phyloP scores from a whole-genome alignment of 768 basidiomycete species.

The Naganishia friedmannii region DNA sequence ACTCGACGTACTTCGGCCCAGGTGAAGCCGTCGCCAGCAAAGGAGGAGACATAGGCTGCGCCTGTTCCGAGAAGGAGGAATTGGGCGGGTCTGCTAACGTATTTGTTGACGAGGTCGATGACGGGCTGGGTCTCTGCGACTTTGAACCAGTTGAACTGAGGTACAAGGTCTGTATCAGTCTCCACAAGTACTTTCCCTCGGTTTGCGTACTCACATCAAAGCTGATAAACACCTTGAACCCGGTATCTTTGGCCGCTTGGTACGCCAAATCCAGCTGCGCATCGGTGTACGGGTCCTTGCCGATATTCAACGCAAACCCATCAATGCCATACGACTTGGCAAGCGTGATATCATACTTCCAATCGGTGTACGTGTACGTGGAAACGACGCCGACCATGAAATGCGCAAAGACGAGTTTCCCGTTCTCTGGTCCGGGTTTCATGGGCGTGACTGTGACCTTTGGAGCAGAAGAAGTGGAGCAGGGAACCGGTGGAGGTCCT shows the following conservation, averaged over 20 bases:
- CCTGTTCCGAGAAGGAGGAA: slow-evolving; percentile 42
- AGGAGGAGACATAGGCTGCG: slow-evolving; percentile 47
- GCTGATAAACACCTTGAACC: slow-evolving; percentile 50
- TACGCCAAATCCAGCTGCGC: slow-evolving; percentile 48
- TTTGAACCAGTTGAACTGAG: slow-evolving; percentile 49
- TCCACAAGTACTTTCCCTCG: background rate
- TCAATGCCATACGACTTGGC: slow-evolving; percentile 46
- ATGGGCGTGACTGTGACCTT: background rate
- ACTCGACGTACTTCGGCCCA: slow-evolving; percentile 36
- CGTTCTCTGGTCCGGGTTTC: slow-evolving; percentile 8
- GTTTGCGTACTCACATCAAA: slow-evolving; percentile 41
- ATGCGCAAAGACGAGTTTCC: slow-evolving; percentile 44
- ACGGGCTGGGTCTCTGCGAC: slow-evolving; percentile 35
- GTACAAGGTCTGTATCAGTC: background rate
- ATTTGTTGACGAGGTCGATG: slow-evolving; percentile 37
- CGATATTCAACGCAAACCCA: slow-evolving; percentile 50
- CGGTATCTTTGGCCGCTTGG: slow-evolving; percentile 37
- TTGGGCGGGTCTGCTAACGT: slow-evolving; percentile 38
- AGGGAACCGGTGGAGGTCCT: background rate
- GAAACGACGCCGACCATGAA: slow-evolving; percentile 51
- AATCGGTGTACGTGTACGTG: slow-evolving; percentile 37
- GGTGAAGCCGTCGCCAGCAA: slow-evolving; percentile 51
- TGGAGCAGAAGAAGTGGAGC: background rate
- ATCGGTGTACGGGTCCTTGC: slow-evolving; percentile 46
- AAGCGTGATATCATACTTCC: slow-evolving; percentile 42